These are phyloP conservation scores for Aleurites moluccanus DNA, from an alignment of 441 rosid genomes.

Conservation along the genomic window DNA sequence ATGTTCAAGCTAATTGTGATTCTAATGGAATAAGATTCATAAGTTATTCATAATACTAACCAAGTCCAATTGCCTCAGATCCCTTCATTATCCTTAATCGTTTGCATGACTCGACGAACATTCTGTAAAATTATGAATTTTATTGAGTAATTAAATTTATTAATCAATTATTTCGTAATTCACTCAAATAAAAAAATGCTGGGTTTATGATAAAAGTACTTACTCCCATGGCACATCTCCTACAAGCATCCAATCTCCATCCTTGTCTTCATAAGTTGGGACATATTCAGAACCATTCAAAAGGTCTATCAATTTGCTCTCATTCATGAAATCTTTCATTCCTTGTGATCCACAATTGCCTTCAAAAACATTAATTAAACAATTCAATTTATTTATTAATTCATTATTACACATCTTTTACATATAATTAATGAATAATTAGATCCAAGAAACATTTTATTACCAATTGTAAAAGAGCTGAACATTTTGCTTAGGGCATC, in stretches of 20 bases:
- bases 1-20: too few species aligned
- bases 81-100: constrained; percentile 92
- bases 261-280: constrained; percentile 88
- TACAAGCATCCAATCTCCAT: constrained; percentile 99
- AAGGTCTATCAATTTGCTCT: constrained; percentile 78
- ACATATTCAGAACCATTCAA: constrained; percentile 88
- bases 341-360: constrained; percentile 82
- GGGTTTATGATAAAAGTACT: constrained; percentile 19
- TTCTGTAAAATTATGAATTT: constrained; percentile 32
- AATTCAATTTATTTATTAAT: too few species aligned
- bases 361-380: constrained; percentile 11
- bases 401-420: neutral
- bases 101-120: constrained; percentile 87
- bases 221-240: constrained; percentile 99
- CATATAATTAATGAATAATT: neutral
- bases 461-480: constrained; percentile 87
- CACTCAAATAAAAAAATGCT: too few species aligned
- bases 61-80: constrained; percentile 93
- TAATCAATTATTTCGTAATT: neutral
- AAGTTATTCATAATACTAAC: constrained; percentile 38
- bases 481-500: constrained; percentile 84
- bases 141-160: neutral
- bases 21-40: too few species aligned
- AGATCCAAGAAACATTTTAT: neutral
- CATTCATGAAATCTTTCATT: constrained; percentile 85